Conservation (phyloP, 768 basidiomycete genomes). For the Baorangia bicolor region DNA sequence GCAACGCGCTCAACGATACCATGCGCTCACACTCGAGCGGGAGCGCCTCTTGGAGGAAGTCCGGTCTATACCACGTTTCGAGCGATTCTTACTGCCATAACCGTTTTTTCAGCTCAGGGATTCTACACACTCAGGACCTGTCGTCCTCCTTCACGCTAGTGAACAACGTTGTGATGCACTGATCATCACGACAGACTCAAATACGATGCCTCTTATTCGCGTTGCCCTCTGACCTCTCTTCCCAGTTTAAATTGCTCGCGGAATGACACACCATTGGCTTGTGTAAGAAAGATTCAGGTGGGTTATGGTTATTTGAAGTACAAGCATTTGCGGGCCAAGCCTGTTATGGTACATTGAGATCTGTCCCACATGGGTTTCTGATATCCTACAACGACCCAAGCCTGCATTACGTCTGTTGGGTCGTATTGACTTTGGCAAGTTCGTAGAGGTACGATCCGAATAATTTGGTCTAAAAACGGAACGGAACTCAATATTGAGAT, state of each 20-base stretch:
- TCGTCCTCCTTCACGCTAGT: neutral
- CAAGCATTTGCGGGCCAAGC: neutral
- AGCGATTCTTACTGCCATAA: neutral
- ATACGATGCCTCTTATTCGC: too few species aligned
- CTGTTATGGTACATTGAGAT: neutral
- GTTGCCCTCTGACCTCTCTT: too few species aligned
- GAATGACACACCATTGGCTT: too few species aligned
- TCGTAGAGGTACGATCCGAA: constrained; percentile 1
- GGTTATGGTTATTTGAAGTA: too few species aligned
- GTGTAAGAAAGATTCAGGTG: too few species aligned
- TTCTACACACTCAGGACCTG: neutral
- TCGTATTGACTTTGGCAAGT: neutral
- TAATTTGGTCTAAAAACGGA: neutral
- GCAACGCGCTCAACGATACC: too few species aligned
- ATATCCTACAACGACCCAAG: neutral
- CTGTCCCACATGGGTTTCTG: neutral
- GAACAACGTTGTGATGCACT: neutral
- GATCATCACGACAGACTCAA: neutral
- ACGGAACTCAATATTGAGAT: neutral
- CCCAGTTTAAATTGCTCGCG: too few species aligned
- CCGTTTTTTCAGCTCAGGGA: neutral
- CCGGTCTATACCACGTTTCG: neutral
- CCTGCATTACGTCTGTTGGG: neutral
- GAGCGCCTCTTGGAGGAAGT: neutral
- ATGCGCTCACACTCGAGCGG: neutral